phyloP scores from a whole-genome alignment of 331 rosid genomes.

The Dryas integrifolia region DNA sequence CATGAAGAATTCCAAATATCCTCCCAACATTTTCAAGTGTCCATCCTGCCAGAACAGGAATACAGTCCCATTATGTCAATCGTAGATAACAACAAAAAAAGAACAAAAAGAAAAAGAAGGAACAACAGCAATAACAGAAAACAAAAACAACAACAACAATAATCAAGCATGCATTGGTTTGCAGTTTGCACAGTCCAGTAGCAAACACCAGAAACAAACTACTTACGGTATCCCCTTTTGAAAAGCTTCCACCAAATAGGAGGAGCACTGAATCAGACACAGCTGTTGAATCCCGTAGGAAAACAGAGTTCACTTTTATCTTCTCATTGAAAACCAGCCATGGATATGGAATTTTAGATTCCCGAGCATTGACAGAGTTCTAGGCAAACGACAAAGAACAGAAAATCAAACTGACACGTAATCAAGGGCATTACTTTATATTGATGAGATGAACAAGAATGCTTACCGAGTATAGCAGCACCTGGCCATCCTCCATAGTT shows the following conservation, averaged over 20 bases:
- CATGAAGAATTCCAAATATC: constrained; percentile 90
- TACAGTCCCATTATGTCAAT: not conserved
- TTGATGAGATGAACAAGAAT: constrained; percentile 14
- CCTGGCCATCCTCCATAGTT: constrained; percentile 99
- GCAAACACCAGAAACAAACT: constrained; percentile 4
- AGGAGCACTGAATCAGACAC: constrained; percentile 82
- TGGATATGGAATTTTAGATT: constrained; percentile 84
- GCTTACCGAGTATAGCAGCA: constrained; percentile 77
- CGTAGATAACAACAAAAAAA: constrained; percentile 16
- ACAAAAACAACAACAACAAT: not conserved
- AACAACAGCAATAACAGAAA: not conserved
- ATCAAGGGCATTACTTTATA: constrained; percentile 2
- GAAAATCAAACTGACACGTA: constrained; percentile 23
- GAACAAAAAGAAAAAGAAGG: constrained; percentile 9
- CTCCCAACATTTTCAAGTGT: constrained; percentile 88
- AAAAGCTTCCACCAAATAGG: constrained; percentile 83
- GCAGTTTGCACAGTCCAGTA: not conserved
- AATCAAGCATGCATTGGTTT: not conserved
- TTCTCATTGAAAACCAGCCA: constrained; percentile 97
- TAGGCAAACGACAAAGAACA: constrained; percentile 37
- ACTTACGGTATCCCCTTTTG: constrained; percentile 68
- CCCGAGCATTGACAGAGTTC: constrained; percentile 97
- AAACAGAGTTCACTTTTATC: constrained; percentile 93
- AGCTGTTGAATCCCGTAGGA: constrained; percentile 95
- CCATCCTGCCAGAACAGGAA: constrained; percentile 61